Base-by-base conservation (phyloP, 495 filamentous ascomycete genomes). In the Xylaria longipes region DNA sequence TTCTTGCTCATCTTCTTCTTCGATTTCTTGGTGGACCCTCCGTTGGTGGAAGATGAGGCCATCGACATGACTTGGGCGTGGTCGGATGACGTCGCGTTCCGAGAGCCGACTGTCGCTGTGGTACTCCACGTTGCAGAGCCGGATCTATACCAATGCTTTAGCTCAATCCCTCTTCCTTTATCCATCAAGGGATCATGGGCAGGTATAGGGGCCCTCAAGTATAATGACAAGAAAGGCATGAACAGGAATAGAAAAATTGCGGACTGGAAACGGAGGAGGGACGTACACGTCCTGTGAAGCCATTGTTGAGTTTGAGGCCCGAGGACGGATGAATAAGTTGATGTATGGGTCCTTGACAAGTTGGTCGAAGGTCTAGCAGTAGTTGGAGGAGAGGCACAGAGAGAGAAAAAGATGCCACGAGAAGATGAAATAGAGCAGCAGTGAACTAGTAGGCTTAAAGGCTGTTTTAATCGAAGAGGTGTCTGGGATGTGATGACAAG, bases 1-100 rank as follows among this genome's bases (percentile, higher is more conserved):
- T 58, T 58, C 56, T 60, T n/a, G 31, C 31, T 60, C 56, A 37
- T 25, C 0, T 27, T 37, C 56, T 37, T 60, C 56, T 60, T 60
- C 56, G 31, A 60, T 37, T 11, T 8, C 56, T 35, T n/a, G 31
- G 1, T 37, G 56, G 31, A 27, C 17, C 20, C 15, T 22, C 4
- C 29, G 2, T 12, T 15, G 9, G 56, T 37, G 4, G 56, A 35
- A 12, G 56, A 60, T n/a, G 29, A 35, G 2, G 1, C 14, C 54
- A 20, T 35, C 31, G 29, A 33, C 12, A 33, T 57, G 54, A 8
- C 54, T 20, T 0, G 3, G 27, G 5, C 20, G 14, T 31, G 20
- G 29, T 35, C 54, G 7, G 14, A 57, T 60, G 56, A 60, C 22
- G 9, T 27, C 3, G 29, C 29, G 31, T 33, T 35, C 5, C 11